Evolutionary conservation across 1,284 basidiomycete genomes (phyloP).

Genomic region (Taiwanofungus camphoratus): DNA sequence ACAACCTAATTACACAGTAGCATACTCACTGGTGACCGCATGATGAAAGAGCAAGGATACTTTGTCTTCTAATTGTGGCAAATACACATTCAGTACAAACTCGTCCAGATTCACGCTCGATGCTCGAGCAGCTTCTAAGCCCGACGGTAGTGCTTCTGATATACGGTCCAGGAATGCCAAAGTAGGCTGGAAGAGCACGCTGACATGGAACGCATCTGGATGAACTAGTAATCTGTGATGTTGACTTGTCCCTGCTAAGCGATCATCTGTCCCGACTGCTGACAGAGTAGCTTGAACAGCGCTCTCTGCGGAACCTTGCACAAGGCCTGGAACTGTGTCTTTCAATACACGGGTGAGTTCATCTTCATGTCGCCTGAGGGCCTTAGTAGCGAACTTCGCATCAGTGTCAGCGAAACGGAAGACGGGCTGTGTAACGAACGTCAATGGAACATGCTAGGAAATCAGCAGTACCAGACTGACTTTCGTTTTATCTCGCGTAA

Average conservation of each 20-base stretch:
- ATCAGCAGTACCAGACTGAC: conserved; percentile 33
- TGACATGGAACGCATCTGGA: conserved; percentile 94
- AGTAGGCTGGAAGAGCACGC: conserved; percentile 90
- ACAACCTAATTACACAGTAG: background rate
- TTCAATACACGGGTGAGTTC: conserved; percentile 81
- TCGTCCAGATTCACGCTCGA: conserved; percentile 85
- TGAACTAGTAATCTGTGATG: conserved; percentile 85
- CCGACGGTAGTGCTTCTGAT: conserved; percentile 68
- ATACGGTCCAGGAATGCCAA: conserved; percentile 79
- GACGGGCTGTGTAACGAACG: conserved; percentile 49
- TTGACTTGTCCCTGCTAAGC: conserved; percentile 61
- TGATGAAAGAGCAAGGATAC: conserved; percentile 86
- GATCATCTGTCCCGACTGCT: conserved; percentile 63
- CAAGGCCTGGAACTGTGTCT: conserved; percentile 91
- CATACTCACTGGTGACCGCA: conserved; percentile 72
- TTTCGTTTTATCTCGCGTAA: conserved; percentile 74
- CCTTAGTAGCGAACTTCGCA: conserved; percentile 59
- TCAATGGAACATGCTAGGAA: background rate
- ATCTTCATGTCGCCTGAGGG: conserved; percentile 77
- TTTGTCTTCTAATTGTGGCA: conserved; percentile 95
- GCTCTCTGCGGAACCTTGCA: conserved; percentile 62
- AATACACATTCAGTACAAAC: conserved; percentile 89
- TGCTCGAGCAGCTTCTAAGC: conserved; percentile 62
- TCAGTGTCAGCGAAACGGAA: conserved; percentile 93
- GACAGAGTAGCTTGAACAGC: conserved; percentile 56